Conservation (phyloP, 23 red algal species). For the Gracilaria vermiculophylla region DNA sequence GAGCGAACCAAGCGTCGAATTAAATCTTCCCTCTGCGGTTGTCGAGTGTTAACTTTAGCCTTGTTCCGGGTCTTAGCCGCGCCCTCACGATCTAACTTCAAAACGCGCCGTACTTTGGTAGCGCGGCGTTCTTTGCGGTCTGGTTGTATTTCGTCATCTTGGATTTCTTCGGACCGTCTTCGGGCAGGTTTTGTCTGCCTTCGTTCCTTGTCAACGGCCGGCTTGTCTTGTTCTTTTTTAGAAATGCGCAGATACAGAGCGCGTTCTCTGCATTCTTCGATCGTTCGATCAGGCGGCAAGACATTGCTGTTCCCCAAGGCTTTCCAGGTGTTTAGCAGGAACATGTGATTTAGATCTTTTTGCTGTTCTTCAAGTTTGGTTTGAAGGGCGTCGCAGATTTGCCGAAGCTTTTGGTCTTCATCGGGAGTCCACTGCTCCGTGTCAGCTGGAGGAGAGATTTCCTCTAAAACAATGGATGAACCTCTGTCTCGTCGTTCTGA, state of each 20-base stretch:
- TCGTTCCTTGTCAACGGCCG: background rate
- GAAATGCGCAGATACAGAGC: background rate
- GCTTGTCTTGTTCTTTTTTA: background rate
- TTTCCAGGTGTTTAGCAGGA: background rate
- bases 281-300: background rate
- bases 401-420: background rate
- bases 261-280: background rate
- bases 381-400: background rate
- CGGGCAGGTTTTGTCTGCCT: background rate
- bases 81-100: background rate
- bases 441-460: background rate
- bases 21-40: background rate
- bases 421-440: background rate
- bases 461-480: background rate
- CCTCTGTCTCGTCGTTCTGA: background rate
- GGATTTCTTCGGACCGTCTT: background rate
- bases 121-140: background rate
- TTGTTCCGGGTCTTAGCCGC: background rate
- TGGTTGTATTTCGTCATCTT: conserved; percentile 5
- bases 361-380: background rate
- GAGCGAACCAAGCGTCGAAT: conserved; percentile 21
- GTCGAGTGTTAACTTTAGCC: background rate
- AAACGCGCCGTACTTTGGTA: background rate
- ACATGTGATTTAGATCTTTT: background rate
- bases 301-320: background rate